Conservation (phyloP, 2,329 filamentous ascomycete species). For the Ceratocystis diversiconidia region DNA sequence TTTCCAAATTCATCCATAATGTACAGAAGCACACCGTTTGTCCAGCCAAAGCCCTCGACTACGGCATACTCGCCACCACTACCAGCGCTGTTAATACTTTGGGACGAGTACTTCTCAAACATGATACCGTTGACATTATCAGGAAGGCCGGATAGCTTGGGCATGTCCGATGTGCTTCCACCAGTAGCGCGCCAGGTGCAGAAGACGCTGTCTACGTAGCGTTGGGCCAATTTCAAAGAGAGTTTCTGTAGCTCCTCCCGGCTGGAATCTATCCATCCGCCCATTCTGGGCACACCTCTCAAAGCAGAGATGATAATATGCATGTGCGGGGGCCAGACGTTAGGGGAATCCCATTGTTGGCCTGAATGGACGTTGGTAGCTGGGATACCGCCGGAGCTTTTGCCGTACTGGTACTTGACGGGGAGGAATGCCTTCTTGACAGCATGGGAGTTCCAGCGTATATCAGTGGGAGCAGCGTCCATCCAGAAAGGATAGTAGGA, state of each 20-base stretch:
- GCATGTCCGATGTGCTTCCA: constrained; percentile 40
- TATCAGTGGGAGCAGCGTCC: constrained; percentile 42
- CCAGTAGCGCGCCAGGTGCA: constrained; percentile 58
- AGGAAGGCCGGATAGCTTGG: constrained; percentile 34
- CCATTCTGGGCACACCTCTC: constrained; percentile 32
- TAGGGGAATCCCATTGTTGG: constrained; percentile 58
- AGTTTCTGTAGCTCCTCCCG: constrained; percentile 41
- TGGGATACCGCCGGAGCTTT: constrained; percentile 41
- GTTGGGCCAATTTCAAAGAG: constrained; percentile 45
- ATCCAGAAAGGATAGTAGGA: constrained; percentile 59
- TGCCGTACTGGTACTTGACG: constrained; percentile 38
- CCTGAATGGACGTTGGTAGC: constrained; percentile 47
- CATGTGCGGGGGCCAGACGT: constrained; percentile 55
- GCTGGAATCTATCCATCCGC: constrained; percentile 32
- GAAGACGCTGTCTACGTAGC: constrained; percentile 53
- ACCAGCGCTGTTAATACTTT: constrained; percentile 44
- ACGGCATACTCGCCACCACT: constrained; percentile 55
- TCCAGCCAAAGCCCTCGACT: constrained; percentile 58
- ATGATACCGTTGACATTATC: constrained; percentile 41
- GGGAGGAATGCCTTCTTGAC: constrained; percentile 34
- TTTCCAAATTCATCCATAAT: constrained; percentile 46
- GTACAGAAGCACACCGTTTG: constrained; percentile 55
- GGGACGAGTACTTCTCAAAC: constrained; percentile 56
- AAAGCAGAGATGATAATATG: constrained; percentile 50
- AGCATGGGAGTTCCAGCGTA: constrained; percentile 48